phyloP scores from a whole-genome alignment of 768 basidiomycete genomes.

The Suillus subaureus region DNA sequence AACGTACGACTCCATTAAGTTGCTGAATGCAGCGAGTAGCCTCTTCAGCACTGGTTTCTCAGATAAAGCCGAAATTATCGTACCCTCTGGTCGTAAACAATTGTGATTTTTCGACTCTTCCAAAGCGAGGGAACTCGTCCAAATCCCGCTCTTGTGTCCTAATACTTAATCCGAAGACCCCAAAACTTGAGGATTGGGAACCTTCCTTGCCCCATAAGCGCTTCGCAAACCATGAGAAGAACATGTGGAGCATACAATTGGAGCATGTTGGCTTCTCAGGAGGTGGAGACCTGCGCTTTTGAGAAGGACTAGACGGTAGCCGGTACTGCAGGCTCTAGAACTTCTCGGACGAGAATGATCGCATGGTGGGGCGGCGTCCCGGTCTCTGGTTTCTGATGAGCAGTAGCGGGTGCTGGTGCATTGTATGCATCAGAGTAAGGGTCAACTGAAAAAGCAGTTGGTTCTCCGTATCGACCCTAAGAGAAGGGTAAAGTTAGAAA shows the following conservation, averaged over 20 bases:
- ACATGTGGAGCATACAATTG: slow-evolving; percentile 55
- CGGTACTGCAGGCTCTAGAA: slow-evolving; percentile 46
- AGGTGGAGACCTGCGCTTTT: slow-evolving; percentile 58
- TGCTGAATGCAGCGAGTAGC: slow-evolving; percentile 86
- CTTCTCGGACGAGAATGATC: slow-evolving; percentile 79
- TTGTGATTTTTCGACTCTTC: slow-evolving; percentile 90
- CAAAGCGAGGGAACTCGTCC: slow-evolving; percentile 88
- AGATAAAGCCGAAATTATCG: slow-evolving; percentile 88
- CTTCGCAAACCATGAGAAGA: slow-evolving; percentile 16
- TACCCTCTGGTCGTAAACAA: slow-evolving; percentile 96
- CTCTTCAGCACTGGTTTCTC: slow-evolving; percentile 85
- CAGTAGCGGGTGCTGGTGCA: slow-evolving; percentile 49
- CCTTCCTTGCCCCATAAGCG: slow-evolving; percentile 59
- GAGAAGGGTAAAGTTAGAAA: slow-evolving; percentile 15
- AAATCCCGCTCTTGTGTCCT: slow-evolving; percentile 92
- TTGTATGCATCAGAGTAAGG: slow-evolving; percentile 85
- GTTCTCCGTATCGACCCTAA: slow-evolving; percentile 63
- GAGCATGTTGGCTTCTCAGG: slow-evolving; percentile 70
- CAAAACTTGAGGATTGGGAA: slow-evolving; percentile 85
- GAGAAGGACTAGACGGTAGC: slow-evolving; percentile 59
- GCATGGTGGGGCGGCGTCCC: slow-evolving; percentile 56
- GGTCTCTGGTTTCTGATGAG: slow-evolving; percentile 49
- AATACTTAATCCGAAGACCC: slow-evolving; percentile 97
- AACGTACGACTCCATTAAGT: slow-evolving; percentile 86
- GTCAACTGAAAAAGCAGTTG: slow-evolving; percentile 62